A percentile compares a stretch with the other conserved stretches of the same genome.
Conservation (phyloP, 352 stramenopile species). For the Phytophthora parvispora region DNA sequence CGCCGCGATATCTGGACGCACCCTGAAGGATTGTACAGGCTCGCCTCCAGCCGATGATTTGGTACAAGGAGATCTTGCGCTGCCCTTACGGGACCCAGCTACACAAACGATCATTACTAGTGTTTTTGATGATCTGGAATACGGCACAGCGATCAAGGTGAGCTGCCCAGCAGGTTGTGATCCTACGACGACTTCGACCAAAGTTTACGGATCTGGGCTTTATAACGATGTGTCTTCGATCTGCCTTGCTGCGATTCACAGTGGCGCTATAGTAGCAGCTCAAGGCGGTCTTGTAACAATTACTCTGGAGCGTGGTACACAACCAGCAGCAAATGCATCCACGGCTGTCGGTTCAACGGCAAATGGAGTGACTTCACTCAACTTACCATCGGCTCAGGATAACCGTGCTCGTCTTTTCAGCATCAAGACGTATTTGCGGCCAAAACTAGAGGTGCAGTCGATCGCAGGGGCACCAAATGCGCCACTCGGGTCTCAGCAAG, state of each 20-base stretch:
- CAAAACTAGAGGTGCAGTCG: slow-evolving; percentile 90
- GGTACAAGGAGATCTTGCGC: slow-evolving; percentile 71
- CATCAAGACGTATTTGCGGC: slow-evolving; percentile 46
- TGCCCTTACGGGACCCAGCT: slow-evolving; percentile 38
- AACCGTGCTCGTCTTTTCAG: slow-evolving; percentile 71
- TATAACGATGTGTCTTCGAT: slow-evolving; percentile 94
- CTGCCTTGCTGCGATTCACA: slow-evolving; percentile 93
- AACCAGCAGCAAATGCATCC: slow-evolving; percentile 6
- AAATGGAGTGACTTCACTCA: slow-evolving; percentile 69
- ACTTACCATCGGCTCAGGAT: slow-evolving; percentile 41
- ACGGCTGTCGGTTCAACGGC: slow-evolving; percentile 44
- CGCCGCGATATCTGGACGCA: slow-evolving; percentile 64
- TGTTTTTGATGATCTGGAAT: slow-evolving; percentile 89
- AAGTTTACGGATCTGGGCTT: slow-evolving; percentile 71
- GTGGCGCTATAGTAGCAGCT: slow-evolving; percentile 65
- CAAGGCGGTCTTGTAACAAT: slow-evolving; percentile 79
- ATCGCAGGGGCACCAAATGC: slow-evolving; percentile 90
- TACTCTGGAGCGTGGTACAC: slow-evolving; percentile 61
- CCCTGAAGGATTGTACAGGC: slow-evolving; percentile 94
- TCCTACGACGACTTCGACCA: neutral
- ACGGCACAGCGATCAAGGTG: slow-evolving; percentile 91
- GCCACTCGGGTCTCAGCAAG: slow-evolving; percentile 82
- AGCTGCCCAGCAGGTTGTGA: slow-evolving; percentile 76
- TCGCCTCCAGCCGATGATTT: slow-evolving; percentile 88
- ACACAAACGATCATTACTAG: slow-evolving; percentile 27